Base-by-base conservation (phyloP, 2,329 filamentous ascomycete species). In the Esteya vermicola region DNA sequence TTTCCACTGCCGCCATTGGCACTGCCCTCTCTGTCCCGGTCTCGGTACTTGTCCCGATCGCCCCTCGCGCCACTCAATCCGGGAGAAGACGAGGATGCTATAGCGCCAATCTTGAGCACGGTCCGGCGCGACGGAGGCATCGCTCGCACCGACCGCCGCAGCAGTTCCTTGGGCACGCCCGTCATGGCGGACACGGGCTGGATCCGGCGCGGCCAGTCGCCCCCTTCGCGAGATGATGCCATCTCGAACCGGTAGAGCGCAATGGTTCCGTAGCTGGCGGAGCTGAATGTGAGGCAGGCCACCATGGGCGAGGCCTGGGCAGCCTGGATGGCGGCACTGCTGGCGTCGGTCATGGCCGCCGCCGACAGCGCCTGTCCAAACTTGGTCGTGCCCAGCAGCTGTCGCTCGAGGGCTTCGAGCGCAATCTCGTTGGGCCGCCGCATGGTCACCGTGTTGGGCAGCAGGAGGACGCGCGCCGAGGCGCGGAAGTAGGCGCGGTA, bases 401-500 rank as follows among this genome's bases (percentile, higher is more conserved):
- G 46, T 14, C 44, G 41, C 36, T 49, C 47, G 9, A 47, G 26
- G 4, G 43, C 36, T 35, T 49, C 47, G 4, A 49, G 39, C 1
- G 39, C 39, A 13, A 35, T 13, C 44, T 49, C 47, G 21, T 49
- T 46, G 1, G 39, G 39, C 9, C 33, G 41, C 9, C 38, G 38
- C 20, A 26, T 13, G 19, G 38, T 34, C 40, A 9, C 28, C 10
- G 23, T 9, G 31, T 10, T 9, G 8, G 47, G 46, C 28, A 48
- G 21, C 41, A 49, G 31, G 9, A 49, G 32, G 3, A 49, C 45
- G 19, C 47, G 47, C 1, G 47, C 46, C 10, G 47, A 27, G 6
- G 47, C 44, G 13, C 45, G 46, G 34, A 48, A 49, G 39, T 44
- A 46, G 7, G 47, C 42, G 16, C 47, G 47, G 42, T 49, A 49